These are phyloP conservation scores for Herpotrichia juniperi DNA, from an alignment of 2,329 filamentous ascomycete genomes.

Conservation along the genomic window DNA sequence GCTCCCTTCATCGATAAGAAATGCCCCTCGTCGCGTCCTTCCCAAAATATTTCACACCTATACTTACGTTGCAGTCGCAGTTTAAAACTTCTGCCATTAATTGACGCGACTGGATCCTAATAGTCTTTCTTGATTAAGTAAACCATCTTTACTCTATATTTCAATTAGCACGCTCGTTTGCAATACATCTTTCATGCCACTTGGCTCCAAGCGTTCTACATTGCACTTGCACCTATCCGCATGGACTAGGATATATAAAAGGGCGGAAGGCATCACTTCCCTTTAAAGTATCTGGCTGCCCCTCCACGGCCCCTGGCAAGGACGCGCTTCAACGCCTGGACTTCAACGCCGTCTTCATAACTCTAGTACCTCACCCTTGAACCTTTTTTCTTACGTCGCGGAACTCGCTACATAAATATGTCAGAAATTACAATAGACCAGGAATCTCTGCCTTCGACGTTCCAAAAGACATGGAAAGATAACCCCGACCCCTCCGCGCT, in stretches of 20 bases:
- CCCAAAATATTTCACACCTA: too few relatives aligned
- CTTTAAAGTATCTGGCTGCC: not conserved
- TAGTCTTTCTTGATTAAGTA: too few relatives aligned
- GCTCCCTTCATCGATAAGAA: not conserved
- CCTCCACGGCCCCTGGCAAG: conserved; percentile 2
- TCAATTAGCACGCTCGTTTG: too few relatives aligned
- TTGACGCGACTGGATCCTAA: too few relatives aligned
- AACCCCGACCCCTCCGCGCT: conserved; percentile 41
- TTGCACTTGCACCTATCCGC: not conserved
- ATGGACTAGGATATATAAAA: conserved; percentile 1
- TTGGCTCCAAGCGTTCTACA: conserved; percentile 2
- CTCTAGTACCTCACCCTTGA: not conserved
- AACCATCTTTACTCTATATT: not conserved
- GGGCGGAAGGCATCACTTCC: conserved; percentile 1
- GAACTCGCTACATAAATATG: not conserved
- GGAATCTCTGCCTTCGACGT: conserved; percentile 34
- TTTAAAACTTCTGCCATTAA: too few relatives aligned
- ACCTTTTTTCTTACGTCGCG: not conserved
- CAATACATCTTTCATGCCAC: not conserved
- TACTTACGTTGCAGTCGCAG: too few relatives aligned
- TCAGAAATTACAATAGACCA: conserved; percentile 17
- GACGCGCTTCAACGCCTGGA: not conserved
- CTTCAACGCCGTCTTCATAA: not conserved
- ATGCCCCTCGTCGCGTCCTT: too few relatives aligned
- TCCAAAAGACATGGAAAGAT: conserved; percentile 35